Conservation (phyloP, 768 basidiomycete species). For the Crepidotus variabilis region DNA sequence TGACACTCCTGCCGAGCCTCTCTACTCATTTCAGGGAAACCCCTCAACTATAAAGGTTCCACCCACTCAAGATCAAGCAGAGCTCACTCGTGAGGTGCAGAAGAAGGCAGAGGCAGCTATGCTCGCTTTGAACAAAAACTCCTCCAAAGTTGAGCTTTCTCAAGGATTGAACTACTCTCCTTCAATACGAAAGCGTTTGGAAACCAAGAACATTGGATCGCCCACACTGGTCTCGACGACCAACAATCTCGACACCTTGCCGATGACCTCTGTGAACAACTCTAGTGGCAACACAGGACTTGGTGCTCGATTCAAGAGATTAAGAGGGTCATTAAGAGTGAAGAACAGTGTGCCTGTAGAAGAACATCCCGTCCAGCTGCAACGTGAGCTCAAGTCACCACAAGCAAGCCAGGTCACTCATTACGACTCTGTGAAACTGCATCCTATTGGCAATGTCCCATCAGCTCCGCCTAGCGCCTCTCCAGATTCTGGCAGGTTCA, state of each 20-base stretch:
- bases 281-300: slow-evolving; percentile 49
- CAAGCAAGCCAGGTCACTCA: slow-evolving; percentile 32
- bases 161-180: slow-evolving; percentile 34
- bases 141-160: slow-evolving; percentile 38
- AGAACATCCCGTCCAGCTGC: slow-evolving; percentile 48
- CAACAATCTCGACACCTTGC: slow-evolving; percentile 64
- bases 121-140: slow-evolving; percentile 49
- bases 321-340: slow-evolving; percentile 65
- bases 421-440: slow-evolving; percentile 39
- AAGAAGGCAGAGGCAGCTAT: slow-evolving; percentile 67
- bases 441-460: slow-evolving; percentile 28
- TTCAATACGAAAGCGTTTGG: slow-evolving; percentile 55
- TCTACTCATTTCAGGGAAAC: slow-evolving; percentile 36
- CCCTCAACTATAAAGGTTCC: slow-evolving; percentile 40
- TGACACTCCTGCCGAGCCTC: slow-evolving; percentile 13
- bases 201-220: slow-evolving; percentile 59
- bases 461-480: slow-evolving; percentile 29
- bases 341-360: slow-evolving; percentile 35
- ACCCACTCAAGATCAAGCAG: slow-evolving; percentile 44
- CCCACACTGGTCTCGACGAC: slow-evolving; percentile 66
- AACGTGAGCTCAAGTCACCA: slow-evolving; percentile 35
- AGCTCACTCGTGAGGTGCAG: slow-evolving; percentile 63
- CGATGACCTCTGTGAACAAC: slow-evolving; percentile 45
- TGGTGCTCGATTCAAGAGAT: slow-evolving; percentile 68
- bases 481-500: slow-evolving; percentile 50